Evolutionary conservation across 2,329 filamentous ascomycete species (phyloP).

Genomic region (Aspergillus niger): DNA sequence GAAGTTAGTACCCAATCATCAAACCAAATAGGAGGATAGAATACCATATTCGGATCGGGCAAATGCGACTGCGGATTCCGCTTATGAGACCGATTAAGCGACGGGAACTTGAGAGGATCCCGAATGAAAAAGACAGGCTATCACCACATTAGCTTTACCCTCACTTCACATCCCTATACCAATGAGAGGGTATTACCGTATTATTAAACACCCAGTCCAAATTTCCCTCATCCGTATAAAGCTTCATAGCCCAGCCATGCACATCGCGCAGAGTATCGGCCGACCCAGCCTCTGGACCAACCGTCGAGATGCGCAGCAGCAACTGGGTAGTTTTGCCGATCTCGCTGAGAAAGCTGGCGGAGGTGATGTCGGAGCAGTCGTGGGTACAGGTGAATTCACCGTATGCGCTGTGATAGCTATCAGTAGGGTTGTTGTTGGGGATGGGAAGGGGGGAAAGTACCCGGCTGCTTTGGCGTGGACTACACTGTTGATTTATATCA

Average conservation of each 20-base stretch:
- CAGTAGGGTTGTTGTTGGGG: neutral
- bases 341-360: neutral
- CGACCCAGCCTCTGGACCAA: neutral
- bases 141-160: neutral
- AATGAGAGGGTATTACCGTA: neutral
- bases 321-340: neutral
- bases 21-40: too few relatives aligned
- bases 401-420: neutral
- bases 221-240: neutral
- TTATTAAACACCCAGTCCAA: constrained; percentile 2
- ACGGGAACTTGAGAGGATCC: constrained; percentile 10
- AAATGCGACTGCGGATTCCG: neutral
- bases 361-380: neutral
- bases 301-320: neutral
- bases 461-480: neutral
- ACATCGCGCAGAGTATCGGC: neutral
- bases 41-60: neutral
- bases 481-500: neutral
- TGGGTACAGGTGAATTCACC: neutral
- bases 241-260: constrained; percentile 1
- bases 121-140: constrained; percentile 15
- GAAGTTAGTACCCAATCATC: neutral
- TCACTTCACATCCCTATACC: too few relatives aligned
- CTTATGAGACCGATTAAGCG: constrained; percentile 6
- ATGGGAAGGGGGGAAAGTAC: neutral